Conservation (phyloP, 1,284 basidiomycete species). For the Vanrija sp. region DNA sequence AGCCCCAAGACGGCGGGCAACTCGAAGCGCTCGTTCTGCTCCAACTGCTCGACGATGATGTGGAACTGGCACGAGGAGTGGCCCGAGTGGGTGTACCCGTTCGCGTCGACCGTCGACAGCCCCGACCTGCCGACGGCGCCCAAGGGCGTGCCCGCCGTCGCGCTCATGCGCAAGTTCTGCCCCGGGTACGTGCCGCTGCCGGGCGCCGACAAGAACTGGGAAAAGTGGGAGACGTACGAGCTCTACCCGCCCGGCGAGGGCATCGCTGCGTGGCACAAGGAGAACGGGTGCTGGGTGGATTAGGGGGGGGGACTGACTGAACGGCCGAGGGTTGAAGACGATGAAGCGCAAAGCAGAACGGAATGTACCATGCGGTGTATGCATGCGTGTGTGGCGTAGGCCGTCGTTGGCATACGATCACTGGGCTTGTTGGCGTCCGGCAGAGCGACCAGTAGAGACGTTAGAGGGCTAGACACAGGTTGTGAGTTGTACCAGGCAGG, state of each 20-base stretch:
- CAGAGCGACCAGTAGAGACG: too few species aligned
- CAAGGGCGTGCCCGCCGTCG: slow-evolving; percentile 20
- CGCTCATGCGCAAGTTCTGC: slow-evolving; percentile 39
- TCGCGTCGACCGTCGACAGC: slow-evolving; percentile 42
- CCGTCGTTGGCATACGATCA: too few species aligned
- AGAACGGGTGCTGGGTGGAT: slow-evolving; percentile 39
- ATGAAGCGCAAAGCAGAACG: too few species aligned
- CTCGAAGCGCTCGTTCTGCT: slow-evolving; percentile 43
- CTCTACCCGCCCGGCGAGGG: slow-evolving; percentile 38
- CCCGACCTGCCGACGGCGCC: slow-evolving; percentile 37
- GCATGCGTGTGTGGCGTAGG: too few species aligned
- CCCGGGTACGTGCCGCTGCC: slow-evolving; percentile 40
- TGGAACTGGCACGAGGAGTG: slow-evolving; percentile 47
- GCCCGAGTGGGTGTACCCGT: slow-evolving; percentile 50
- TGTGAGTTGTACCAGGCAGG: too few species aligned
- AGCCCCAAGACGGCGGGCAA: slow-evolving; percentile 27
- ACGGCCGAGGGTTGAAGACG: too few species aligned
- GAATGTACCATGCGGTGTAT: too few species aligned
- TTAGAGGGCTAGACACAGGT: too few species aligned
- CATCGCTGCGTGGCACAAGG: slow-evolving; percentile 45
- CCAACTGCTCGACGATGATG: slow-evolving; percentile 44
- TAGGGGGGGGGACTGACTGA: too few species aligned
- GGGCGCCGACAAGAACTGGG: slow-evolving; percentile 19
- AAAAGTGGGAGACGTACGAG: slow-evolving; percentile 22
- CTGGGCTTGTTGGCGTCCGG: too few species aligned